Base-by-base conservation (phyloP, 2,329 filamentous ascomycete species). In the Leptographium radiaticola region DNA sequence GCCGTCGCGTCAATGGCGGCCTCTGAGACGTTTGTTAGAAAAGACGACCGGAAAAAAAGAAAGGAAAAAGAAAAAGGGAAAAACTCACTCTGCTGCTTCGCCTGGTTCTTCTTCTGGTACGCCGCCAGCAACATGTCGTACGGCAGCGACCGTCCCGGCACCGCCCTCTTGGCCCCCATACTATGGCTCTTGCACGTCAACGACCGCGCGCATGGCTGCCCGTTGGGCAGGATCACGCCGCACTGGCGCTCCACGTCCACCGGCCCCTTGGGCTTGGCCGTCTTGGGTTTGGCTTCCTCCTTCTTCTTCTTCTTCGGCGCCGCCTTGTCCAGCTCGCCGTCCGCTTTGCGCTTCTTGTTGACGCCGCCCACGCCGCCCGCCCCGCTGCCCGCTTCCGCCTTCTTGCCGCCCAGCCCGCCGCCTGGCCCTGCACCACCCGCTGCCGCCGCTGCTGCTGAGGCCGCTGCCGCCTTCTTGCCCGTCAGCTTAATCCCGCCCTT, bases 41-140 rank as follows among this genome's bases (percentile, higher is more conserved):
- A 1, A 39, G 4, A 15, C 5, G 30, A 13, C 20, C 18, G 6
- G 9, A 13, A 31, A 33, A 16, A 18, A 18, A 18, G 10, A 34
- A 39, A 45, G 34, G 39, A 48, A 42, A 20, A 45, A 31, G 16
- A 25, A 42, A 12, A 30, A 31, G 16, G 11, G n/a, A 49, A 15
- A 36, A 34, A 57, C 43, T 36, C 20, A 77, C 84, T 71, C 69
- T 97, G 93, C 71, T 95, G 88, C 65, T 95, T 95, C 25, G 93
- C 93, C 68, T 97, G 93, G 63, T 98, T 98, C 75, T 96, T 97
- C 77, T 97, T 96, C 68, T 93, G 87, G 64, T 93, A 93, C 9
- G 86, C 84, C 15, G 86, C 83, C 40, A 96, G 76, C 42, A 96
- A 73, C 84, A 95, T 93, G 67, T 95, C 89, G 64, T 96, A 96